Evolutionary conservation across 441 rosid species (phyloP), one percentile per base, ranked within the genome.

Genomic region (Raphanus hybrid): DNA sequence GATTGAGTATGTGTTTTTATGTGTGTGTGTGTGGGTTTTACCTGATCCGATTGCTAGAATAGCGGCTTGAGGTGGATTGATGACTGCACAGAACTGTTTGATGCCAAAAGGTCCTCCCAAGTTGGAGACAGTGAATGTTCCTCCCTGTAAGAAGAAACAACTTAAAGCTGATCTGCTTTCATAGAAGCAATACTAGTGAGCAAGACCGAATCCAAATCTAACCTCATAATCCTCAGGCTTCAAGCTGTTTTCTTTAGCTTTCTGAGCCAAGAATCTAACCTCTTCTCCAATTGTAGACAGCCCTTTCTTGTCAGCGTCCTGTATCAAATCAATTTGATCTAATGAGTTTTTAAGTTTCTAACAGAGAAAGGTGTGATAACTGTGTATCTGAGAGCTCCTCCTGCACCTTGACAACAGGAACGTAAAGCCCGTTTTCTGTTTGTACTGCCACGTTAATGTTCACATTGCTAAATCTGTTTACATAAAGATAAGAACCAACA

Each of bases 141-240:
- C 99, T 80, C 98, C 95, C 97, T 95, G 92, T 32, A 78, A 81
- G 5, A 69, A 27, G 18, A 48, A 69, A 69, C 18, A 20, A 11
- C 60, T 69, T 10, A 32, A 35, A 54, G 58, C 55, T 43, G 37
- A 64, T 64, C 11, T 69, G 37, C 35, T 23, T 15, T 48, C 37
- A 1, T n/a, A 64, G 68, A 35, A 63, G 18, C 10, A 69, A 32
- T 32, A 18, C 6, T 37, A n/a, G 18, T 63, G 61, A 41, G 68
- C 69, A 39, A 66, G 48, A 8, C 27, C 14, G 3, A 0, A 9
- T 15, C 3, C 52, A 20, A 58, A 20, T 67, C 71, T 58, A 5
- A 91, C 98, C 93, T 92, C 97, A 55, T 87, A 92, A 82, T 94
- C 98, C 83, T 90, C 93, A n/a, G 97, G 98, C 78, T 89, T 94